These are phyloP conservation scores for Candida easanensis DNA, from an alignment of 805 yeast genomes.

Conservation along the genomic window DNA sequence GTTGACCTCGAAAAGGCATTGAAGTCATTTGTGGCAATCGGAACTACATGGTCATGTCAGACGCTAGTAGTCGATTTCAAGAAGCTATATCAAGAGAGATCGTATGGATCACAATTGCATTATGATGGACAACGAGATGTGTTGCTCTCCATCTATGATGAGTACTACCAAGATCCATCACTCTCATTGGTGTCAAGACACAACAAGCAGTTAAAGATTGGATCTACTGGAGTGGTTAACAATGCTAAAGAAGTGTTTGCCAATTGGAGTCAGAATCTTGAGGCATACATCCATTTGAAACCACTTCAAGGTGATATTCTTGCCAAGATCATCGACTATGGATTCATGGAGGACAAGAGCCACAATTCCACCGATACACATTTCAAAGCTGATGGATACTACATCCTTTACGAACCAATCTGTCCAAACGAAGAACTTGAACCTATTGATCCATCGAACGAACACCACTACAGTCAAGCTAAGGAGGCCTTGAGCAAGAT, in stretches of 20 bases:
- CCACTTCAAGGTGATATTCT: slow-evolving; percentile 23
- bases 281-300: slow-evolving; percentile 18
- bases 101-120: slow-evolving; percentile 2
- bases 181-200: slow-evolving; percentile 21
- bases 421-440: slow-evolving; percentile 15
- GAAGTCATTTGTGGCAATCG: slow-evolving; percentile 22
- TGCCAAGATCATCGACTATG: slow-evolving; percentile 26
- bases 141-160: slow-evolving; percentile 27
- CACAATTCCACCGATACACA: slow-evolving; percentile 19
- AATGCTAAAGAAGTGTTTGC: slow-evolving; percentile 16
- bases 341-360: slow-evolving; percentile 26
- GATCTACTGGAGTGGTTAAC: slow-evolving; percentile 8
- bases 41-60: slow-evolving; percentile 28
- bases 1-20: slow-evolving; percentile 21
- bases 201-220: slow-evolving; percentile 11
- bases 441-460: slow-evolving; percentile 13
- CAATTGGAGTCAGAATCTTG: slow-evolving; percentile 24
- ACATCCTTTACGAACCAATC: slow-evolving; percentile 25
- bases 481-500: slow-evolving; percentile 18
- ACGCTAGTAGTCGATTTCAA: slow-evolving; percentile 22
- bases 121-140: slow-evolving; percentile 9
- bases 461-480: slow-evolving; percentile 16
- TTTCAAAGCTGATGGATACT: slow-evolving; percentile 28
- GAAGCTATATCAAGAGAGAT: slow-evolving; percentile 18
- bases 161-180: slow-evolving; percentile 21